Base-by-base conservation (phyloP, 2,329 filamentous ascomycete genomes). In the Chaetomiaceae sp. region DNA sequence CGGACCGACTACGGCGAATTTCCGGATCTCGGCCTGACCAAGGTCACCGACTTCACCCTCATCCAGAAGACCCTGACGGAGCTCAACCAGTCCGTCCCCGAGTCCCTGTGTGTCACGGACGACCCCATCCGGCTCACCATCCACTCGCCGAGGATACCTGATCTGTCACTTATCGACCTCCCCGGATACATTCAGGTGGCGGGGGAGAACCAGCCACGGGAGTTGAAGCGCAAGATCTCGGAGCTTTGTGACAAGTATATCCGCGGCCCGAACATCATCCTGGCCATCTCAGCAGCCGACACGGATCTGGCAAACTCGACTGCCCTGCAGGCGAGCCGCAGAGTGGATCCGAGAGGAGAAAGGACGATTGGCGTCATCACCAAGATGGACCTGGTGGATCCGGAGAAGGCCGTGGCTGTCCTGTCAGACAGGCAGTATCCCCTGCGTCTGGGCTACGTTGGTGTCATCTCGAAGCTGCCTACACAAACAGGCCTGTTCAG, bases 201-300 rank as follows among this genome's bases (percentile, higher is more conserved):
- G 12, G 91, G 91, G 13, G 83, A 89, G 47, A 89, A 96, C 61
- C 93, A 99, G 63, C 93, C 93, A 0, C 73, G 86, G 3, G 86
- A 96, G 68, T 74, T 99, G 48, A 97, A 97, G 70, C 87, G 95
- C 64, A 96, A 95, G 72, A 99, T 99, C 56, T 82, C 88, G 2
- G 90, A 96, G 62, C 82, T 99, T 12, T 99, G 93, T 66, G 93
- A 99, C 69, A 97, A 96, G 72, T 99, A 99, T 64, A 99, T 99
- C 45, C 89, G 95, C 65, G 74, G 91, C 5, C 93, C 95, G 0
- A 99, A 99, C 64, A 86, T 99, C 59, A 96, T 99, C 55, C 77
- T 99, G 7, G 93, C 93, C 34, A 97, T 99, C 56, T 99, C 95
- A 1, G 93, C 95, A 1, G 93, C 93, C 20, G 93, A 99, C 69